A percentile compares a stretch with the other conserved stretches of the same genome.
These are phyloP conservation scores for Allomyces macrogynus DNA, from an alignment of 192 early-diverging fungal species.

Conservation along the genomic window DNA sequence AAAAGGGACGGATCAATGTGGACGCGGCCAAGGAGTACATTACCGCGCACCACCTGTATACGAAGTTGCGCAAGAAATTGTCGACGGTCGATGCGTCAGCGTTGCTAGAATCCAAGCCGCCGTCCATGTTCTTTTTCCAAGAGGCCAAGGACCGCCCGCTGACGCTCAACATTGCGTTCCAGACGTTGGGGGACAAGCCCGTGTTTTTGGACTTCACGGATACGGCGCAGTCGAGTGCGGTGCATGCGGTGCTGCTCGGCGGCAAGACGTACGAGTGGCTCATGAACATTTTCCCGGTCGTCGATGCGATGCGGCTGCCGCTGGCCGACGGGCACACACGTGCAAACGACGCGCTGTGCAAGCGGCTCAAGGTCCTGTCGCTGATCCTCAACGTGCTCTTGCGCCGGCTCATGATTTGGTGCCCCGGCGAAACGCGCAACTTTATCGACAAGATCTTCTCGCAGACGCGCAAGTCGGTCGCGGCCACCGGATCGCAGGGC, in stretches of 20 bases:
- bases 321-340: slow-evolving; percentile 7
- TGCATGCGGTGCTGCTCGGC: slow-evolving; percentile 17
- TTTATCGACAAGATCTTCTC: slow-evolving; percentile 12
- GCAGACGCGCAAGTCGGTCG: too few relatives aligned
- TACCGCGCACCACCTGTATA: slow-evolving; percentile 22
- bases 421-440: slow-evolving; percentile 18
- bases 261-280: slow-evolving; percentile 24
- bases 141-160: slow-evolving; percentile 11
- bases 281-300: slow-evolving; percentile 10
- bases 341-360: slow-evolving; percentile 14
- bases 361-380: slow-evolving; percentile 24
- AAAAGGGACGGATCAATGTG: slow-evolving; percentile 34
- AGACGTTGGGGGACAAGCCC: slow-evolving; percentile 21
- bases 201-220: slow-evolving; percentile 15
- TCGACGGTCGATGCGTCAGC: background rate
- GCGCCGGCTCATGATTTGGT: slow-evolving; percentile 13
- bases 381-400: slow-evolving; percentile 24
- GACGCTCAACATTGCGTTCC: slow-evolving; percentile 30
- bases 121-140: slow-evolving; percentile 23
- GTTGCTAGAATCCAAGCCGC: slow-evolving; percentile 2
- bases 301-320: slow-evolving; percentile 18
- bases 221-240: background rate
- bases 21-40: slow-evolving; percentile 38
- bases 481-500: too few relatives aligned
- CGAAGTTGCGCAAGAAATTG: background rate